phyloP scores from a whole-genome alignment of 495 filamentous ascomycete genomes.

The Podospora pseudopauciseta region DNA sequence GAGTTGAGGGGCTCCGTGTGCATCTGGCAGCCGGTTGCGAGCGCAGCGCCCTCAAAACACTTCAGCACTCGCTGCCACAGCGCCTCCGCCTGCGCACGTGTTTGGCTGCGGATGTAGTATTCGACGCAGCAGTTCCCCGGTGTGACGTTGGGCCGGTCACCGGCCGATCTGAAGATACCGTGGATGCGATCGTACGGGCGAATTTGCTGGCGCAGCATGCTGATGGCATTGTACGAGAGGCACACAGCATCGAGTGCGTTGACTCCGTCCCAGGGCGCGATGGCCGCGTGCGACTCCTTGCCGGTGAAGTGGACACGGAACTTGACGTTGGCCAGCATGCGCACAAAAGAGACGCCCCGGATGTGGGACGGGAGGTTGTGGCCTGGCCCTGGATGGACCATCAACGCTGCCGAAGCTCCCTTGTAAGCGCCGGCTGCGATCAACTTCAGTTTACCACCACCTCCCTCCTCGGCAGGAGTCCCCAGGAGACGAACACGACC shows the following conservation, averaged over 20 bases:
- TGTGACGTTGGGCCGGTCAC: conserved; percentile 45
- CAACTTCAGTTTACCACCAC: conserved; percentile 49
- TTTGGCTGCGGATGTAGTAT: conserved; percentile 54
- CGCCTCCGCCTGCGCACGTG: conserved; percentile 38
- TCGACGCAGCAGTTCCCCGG: conserved; percentile 51
- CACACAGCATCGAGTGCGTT: conserved; percentile 64
- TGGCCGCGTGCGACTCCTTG: conserved; percentile 53
- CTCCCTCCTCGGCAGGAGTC: conserved; percentile 66
- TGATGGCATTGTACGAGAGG: conserved; percentile 58
- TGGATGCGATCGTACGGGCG: conserved; percentile 34
- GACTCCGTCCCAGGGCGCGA: conserved; percentile 61
- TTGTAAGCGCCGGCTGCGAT: conserved; percentile 50
- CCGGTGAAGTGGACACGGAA: conserved; percentile 44
- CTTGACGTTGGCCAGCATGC: conserved; percentile 54
- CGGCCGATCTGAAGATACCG: conserved; percentile 27
- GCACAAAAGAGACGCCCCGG: conserved; percentile 37
- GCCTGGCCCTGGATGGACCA: conserved; percentile 51
- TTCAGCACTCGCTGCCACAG: conserved; percentile 50
- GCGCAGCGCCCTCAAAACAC: conserved; percentile 56
- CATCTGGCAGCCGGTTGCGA: conserved; percentile 53
- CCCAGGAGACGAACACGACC: conserved; percentile 61
- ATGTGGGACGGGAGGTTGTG: conserved; percentile 27
- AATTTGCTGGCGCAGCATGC: conserved; percentile 61
- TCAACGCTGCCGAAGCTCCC: conserved; percentile 47
- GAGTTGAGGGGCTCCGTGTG: conserved; percentile 46